These are phyloP conservation scores for Eleusine indica DNA, from an alignment of 176 grass and related monocot species.

Conservation along the genomic window DNA sequence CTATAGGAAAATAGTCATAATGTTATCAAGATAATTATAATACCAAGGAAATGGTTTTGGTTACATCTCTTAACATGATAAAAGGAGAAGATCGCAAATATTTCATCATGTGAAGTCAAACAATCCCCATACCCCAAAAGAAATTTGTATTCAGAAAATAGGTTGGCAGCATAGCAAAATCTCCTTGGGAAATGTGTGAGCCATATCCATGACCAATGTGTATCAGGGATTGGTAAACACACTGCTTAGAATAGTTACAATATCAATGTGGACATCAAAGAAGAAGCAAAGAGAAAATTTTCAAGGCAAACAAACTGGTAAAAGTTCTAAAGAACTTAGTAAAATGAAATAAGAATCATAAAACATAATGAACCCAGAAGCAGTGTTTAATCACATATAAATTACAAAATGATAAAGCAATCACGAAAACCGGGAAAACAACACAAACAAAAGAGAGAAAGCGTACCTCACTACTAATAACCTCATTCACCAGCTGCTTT, in stretches of 20 bases:
- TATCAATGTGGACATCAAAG: conserved; percentile 10
- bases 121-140: background rate
- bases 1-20: background rate
- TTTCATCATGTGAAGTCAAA: background rate
- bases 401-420: conserved; percentile 29
- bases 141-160: background rate
- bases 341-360: conserved; percentile 5
- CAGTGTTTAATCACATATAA: conserved; percentile 32
- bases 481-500: conserved; percentile 93
- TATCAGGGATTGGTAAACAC: background rate
- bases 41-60: background rate
- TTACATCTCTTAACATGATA: background rate
- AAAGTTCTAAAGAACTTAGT: conserved; percentile 8
- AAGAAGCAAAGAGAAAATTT: conserved; percentile 18
- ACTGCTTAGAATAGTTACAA: background rate
- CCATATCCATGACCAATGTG: background rate
- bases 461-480: conserved; percentile 88
- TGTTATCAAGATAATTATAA: background rate
- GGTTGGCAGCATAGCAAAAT: background rate
- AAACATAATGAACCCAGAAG: conserved; percentile 19
- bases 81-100: background rate
- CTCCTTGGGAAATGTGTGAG: background rate
- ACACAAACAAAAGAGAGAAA: conserved; percentile 33
- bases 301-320: background rate
- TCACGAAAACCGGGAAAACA: background rate